phyloP scores from a whole-genome alignment of 2,329 filamentous ascomycete species.

The Grosmannia clavigera region DNA sequence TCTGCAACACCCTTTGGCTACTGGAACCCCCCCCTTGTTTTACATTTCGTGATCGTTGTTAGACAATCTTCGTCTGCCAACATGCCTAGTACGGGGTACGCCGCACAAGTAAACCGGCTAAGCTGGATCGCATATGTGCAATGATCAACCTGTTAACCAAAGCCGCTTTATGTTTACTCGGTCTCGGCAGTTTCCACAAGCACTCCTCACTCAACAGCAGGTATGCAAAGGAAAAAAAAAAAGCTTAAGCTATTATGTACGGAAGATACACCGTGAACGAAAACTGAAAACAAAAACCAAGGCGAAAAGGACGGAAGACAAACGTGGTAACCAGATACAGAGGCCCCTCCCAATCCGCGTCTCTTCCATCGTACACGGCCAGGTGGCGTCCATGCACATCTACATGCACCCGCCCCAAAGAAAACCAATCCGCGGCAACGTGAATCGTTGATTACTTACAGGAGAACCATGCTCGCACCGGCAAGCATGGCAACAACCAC shows the following conservation, averaged over 20 bases:
- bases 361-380: too few relatives aligned
- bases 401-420: background rate
- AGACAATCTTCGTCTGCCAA: too few relatives aligned
- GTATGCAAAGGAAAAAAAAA: background rate
- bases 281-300: conserved; percentile 1
- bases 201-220: too few relatives aligned
- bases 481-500: conserved; percentile 37
- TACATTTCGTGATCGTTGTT: too few relatives aligned
- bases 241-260: background rate
- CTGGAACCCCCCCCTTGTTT: too few relatives aligned
- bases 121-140: too few relatives aligned
- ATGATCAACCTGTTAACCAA: too few relatives aligned
- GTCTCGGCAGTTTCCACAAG: too few relatives aligned
- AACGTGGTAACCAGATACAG: background rate
- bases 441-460: conserved; percentile 27
- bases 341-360: background rate
- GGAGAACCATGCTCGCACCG: conserved; percentile 39
- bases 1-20: too few relatives aligned
- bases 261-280: background rate
- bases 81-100: too few relatives aligned
- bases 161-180: too few relatives aligned
- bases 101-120: too few relatives aligned
- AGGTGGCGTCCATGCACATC: background rate
- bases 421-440: background rate
- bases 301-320: background rate